Evolutionary conservation across 257 asterid species (phyloP), one percentile per base, ranked within the genome.

Genomic region (Verbena officinalis): DNA sequence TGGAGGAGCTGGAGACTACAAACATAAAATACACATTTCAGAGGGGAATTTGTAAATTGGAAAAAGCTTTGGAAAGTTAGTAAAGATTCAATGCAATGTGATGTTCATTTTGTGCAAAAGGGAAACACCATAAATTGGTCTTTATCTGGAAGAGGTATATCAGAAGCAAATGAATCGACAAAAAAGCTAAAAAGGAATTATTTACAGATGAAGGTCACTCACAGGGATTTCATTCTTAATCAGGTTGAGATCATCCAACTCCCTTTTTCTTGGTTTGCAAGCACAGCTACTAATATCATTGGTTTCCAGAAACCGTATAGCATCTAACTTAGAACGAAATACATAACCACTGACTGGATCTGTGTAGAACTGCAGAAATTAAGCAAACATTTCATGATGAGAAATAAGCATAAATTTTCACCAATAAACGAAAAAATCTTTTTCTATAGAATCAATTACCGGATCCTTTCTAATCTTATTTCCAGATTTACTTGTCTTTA

Each of bases 291-390:
- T 0, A 42, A 85, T 85, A 55, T 85, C 87, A 4, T 83, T 80
- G 50, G 81, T 80, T 60, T 72, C 62, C 71, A 87, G 70, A 75
- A 73, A 90, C 56, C 97, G 86, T 55, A 71, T 39, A 46, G 64
- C 95, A 75, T 87, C 97, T 60, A 23, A 59, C 74, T 83, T 86
- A 49, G 97, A 87, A 52, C 77, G 80, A 42, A 90, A 85, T 31
- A 59, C 68, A 52, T 81, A 87, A 54, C 91, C 91, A 43, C 81
- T 81, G 45, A 54, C 62, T n/a, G 88, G 88, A 69, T 90, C 97
- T 1, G 68, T 73, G 76, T 81, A 89, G 43, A 30, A 87, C 95
- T 90, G 89, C 76, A 64, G 58, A 61, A 51, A 69, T 46, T 20
- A 31, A 58, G 36, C 49, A 56, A 23, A 65, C 21, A 44, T 69